Base-by-base conservation (phyloP, 176 grass and related monocot genomes). In the Aegilops tauschii region DNA sequence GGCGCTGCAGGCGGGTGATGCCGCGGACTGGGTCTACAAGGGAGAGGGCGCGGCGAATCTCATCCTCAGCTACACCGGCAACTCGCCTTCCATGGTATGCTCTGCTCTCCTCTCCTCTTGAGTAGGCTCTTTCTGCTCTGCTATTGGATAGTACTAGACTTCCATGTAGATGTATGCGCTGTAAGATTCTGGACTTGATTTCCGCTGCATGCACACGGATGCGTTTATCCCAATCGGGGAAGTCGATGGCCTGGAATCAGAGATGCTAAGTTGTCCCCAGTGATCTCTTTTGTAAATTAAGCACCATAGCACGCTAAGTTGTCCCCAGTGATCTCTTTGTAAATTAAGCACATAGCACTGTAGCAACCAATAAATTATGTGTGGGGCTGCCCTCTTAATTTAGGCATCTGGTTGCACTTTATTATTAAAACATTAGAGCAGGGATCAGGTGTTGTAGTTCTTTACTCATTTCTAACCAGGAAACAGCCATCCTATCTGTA, bases 41-140 rank as follows among this genome's bases (percentile, higher is more conserved):
- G 94, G 96, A 73, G 97, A 99, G 70, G 94, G 97, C 29, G 90
- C 90, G n/a, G 90, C 94, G 18, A 99, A 99, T 85, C 82, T 98
- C 61, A 94, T 98, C 79, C 94, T 96, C 30, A 80, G 86, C 82
- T 96, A 96, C 87, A 65, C 76, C 5, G 97, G 94, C 65, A 88
- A 87, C 31, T 94, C 84, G 16, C 89, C 92, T 21, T 69, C 86
- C 39, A 83, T 98, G 86, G 97, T 98, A 98, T 79, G 67, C 58
- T 17, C 12, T 47, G 40, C 71, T 28, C 61, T 11, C 1, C 23
- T 27, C 61, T 80, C 65, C 54, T 12, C 21, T 16, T 16, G 7
- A 80, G 27, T 23, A 44, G 67, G 50, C 76, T 54, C 18, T 8
- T 9, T 42, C 16, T 42, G 47, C 13, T 27, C 12, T 59, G 25